These are phyloP conservation scores for Coelastrella sp. DNA, from an alignment of 139 green algal genomes.

Conservation along the genomic window DNA sequence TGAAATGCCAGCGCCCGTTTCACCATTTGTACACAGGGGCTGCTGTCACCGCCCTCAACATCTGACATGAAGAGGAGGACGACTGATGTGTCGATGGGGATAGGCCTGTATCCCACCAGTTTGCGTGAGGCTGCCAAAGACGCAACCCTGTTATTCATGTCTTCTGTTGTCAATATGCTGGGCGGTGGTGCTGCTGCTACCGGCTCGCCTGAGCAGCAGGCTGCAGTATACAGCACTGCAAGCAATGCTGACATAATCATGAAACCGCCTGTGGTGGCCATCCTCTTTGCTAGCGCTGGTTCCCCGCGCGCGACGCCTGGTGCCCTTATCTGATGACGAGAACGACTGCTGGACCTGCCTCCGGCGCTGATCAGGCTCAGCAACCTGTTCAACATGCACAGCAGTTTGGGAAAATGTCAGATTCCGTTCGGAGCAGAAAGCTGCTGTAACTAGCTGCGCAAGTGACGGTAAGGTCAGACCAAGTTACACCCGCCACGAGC, in stretches of 20 bases:
- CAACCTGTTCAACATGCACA: no score
- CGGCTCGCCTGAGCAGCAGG: neutral
- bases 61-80: conserved; percentile 47
- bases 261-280: neutral
- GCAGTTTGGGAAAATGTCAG: no score
- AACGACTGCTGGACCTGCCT: no score
- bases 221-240: neutral
- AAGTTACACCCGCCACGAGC: no score
- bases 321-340: no score
- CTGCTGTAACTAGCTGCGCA: no score
- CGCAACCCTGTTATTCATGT: neutral
- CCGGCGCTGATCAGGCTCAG: no score
- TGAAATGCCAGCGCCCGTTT: conserved; percentile 18
- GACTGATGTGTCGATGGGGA: conserved; percentile 40
- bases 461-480: no score
- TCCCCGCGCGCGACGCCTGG: no score
- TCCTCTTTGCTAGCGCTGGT: no score
- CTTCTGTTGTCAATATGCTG: neutral
- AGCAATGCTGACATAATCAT: neutral
- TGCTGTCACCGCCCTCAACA: conserved; percentile 43
- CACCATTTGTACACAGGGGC: conserved; percentile 37
- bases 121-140: neutral
- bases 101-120: conserved; percentile 25
- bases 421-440: no score
- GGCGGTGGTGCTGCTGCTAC: neutral